A percentile compares a stretch with the other conserved stretches of the same genome.
Conservation (phyloP, 169 alveolate genomes). For the Eimeria necatrix region DNA sequence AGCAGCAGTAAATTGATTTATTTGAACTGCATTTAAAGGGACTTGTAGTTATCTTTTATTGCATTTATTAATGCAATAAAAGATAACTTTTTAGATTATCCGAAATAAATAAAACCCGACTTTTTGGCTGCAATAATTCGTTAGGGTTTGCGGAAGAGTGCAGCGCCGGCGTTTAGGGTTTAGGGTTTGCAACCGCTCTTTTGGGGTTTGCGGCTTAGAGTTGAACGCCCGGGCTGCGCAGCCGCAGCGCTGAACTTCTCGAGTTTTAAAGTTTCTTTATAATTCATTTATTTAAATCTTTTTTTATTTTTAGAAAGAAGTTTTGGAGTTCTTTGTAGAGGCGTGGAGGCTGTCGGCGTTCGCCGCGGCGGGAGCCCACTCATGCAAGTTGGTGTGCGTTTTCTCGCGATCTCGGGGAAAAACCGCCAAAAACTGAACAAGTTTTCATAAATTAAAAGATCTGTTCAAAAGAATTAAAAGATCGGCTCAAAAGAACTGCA, state of each 20-base stretch:
- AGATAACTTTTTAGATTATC: too few relatives aligned
- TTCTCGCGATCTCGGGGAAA: background rate
- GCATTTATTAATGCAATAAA: too few relatives aligned
- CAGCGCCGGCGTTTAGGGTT: background rate
- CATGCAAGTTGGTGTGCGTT: background rate
- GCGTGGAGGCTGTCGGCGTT: too few relatives aligned
- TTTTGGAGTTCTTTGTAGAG: background rate
- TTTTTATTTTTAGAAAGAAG: background rate
- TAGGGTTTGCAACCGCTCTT: slow-evolving; percentile 2
- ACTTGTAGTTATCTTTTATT: too few relatives aligned
- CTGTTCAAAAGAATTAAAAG: background rate
- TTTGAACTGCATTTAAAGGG: too few relatives aligned
- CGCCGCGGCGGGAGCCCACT: too few relatives aligned
- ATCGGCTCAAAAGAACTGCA: too few relatives aligned
- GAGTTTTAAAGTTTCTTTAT: background rate
- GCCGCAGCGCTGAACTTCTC: background rate
- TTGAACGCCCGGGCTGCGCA: background rate
- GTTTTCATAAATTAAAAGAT: too few relatives aligned
- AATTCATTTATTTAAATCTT: background rate
- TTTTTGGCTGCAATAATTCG: too few relatives aligned
- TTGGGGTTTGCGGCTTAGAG: slow-evolving; percentile 23
- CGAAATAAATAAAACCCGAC: too few relatives aligned
- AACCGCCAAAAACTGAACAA: background rate
- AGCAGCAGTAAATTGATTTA: too few relatives aligned
- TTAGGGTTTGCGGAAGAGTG: too few relatives aligned